A percentile compares a stretch with the other conserved stretches of the same genome.
Evolutionary conservation across 2,329 filamentous ascomycete genomes (phyloP).

Genomic region (Ophidiomyces ophidiicola): DNA sequence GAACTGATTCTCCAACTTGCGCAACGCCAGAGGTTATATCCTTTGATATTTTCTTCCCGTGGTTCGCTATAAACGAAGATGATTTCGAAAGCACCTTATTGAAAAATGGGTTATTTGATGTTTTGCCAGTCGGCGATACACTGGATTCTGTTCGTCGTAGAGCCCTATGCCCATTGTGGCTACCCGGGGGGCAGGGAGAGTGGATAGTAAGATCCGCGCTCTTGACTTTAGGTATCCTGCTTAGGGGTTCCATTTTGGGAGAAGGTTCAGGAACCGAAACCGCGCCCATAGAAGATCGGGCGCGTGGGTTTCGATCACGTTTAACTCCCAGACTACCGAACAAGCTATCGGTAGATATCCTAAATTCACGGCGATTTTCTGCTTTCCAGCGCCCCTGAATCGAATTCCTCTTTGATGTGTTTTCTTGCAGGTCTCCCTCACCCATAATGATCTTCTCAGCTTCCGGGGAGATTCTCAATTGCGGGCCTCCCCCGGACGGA

Average conservation of each 20-base stretch:
- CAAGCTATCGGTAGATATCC: conserved; percentile 15
- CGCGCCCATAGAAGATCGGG: conserved; percentile 10
- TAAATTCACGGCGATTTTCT: conserved; percentile 11
- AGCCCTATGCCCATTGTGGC: neutral
- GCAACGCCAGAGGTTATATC: neutral
- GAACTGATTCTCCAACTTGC: neutral
- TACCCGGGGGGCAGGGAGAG: neutral
- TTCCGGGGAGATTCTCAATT: conserved; percentile 16
- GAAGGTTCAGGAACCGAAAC: neutral
- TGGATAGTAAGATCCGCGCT: conserved; percentile 11
- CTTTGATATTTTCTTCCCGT: neutral
- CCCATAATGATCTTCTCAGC: conserved; percentile 19
- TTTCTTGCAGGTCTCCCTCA: neutral
- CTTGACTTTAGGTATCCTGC: conserved; percentile 8
- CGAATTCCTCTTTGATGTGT: neutral
- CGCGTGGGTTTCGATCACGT: conserved; percentile 9
- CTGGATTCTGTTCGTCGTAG: neutral
- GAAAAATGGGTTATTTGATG: conserved; percentile 12
- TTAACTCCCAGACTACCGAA: conserved; percentile 12
- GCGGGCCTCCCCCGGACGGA: conserved; percentile 12
- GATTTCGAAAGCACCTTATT: conserved; percentile 8
- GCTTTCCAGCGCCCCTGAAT: conserved; percentile 2
- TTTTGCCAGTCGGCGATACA: neutral
- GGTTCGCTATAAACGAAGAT: conserved; percentile 2
- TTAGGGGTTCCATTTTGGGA: neutral